phyloP scores from a whole-genome alignment of 495 filamentous ascomycete species.

The Ramalina peruviana region DNA sequence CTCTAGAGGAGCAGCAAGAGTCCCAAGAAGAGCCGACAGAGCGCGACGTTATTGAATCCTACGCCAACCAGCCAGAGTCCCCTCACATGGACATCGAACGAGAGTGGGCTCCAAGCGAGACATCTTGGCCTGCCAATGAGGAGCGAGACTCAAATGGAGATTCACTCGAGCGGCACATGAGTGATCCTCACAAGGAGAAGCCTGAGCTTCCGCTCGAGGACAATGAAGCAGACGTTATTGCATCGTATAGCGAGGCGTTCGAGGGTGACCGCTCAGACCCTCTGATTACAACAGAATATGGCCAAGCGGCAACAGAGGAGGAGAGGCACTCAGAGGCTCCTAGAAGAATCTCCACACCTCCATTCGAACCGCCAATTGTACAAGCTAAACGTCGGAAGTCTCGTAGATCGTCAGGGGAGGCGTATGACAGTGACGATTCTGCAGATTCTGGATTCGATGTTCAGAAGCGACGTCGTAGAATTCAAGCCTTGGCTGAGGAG shows the following conservation, averaged over 20 bases:
- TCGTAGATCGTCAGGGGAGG: slow-evolving; percentile 1
- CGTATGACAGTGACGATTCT: slow-evolving; percentile 13
- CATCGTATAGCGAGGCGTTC: background rate
- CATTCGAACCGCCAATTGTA: background rate
- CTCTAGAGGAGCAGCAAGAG: slow-evolving; percentile 2
- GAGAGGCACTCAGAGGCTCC: too few relatives aligned
- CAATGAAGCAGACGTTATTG: background rate
- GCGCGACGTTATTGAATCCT: background rate
- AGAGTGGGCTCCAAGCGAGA: too few relatives aligned
- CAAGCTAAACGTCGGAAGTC: background rate
- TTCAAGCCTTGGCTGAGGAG: slow-evolving; percentile 8
- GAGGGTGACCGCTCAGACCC: background rate
- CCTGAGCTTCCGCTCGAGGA: too few relatives aligned
- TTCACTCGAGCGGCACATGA: too few relatives aligned
- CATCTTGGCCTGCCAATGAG: too few relatives aligned
- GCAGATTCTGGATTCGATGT: slow-evolving; percentile 12
- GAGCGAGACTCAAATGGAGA: too few relatives aligned
- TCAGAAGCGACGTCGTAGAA: slow-evolving; percentile 6
- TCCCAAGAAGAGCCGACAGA: background rate
- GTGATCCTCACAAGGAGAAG: too few relatives aligned
- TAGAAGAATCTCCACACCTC: background rate
- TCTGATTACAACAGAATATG: background rate
- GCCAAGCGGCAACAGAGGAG: too few relatives aligned
- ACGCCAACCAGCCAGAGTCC: background rate
- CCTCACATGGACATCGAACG: too few relatives aligned